Evolutionary conservation across 306 rosid genomes (phyloP).

Genomic region (Rosa rugosa): DNA sequence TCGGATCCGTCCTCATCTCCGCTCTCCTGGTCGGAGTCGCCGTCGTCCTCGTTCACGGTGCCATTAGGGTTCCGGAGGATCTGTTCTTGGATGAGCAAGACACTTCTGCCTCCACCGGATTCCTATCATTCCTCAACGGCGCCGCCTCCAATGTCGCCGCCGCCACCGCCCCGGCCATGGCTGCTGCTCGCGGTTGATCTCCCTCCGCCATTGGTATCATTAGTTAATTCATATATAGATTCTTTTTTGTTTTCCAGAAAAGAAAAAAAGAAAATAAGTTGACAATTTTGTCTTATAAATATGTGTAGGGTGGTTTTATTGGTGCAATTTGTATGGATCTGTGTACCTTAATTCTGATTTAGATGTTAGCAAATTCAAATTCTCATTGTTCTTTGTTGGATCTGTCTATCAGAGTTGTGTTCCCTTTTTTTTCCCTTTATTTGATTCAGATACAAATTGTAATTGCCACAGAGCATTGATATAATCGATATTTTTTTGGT

Average conservation of each 20-base stretch:
- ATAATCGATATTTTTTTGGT: slow-evolving; percentile 1
- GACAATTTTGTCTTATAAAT: slow-evolving; percentile 24
- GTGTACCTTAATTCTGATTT: slow-evolving; percentile 20
- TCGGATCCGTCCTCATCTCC: slow-evolving; percentile 73
- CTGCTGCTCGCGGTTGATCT: slow-evolving; percentile 50
- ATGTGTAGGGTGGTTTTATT: slow-evolving; percentile 21
- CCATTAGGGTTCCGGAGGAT: slow-evolving; percentile 81
- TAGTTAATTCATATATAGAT: slow-evolving; percentile 13
- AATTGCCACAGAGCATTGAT: neutral
- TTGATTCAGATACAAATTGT: slow-evolving; percentile 4
- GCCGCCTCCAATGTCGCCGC: slow-evolving; percentile 51
- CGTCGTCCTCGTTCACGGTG: slow-evolving; percentile 71
- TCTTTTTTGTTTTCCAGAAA: neutral
- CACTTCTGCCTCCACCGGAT: slow-evolving; percentile 43
- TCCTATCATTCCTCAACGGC: slow-evolving; percentile 59
- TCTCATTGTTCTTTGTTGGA: slow-evolving; percentile 23
- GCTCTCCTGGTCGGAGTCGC: slow-evolving; percentile 64
- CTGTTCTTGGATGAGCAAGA: slow-evolving; percentile 85
- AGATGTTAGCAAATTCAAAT: slow-evolving; percentile 19
- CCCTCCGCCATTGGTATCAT: neutral
- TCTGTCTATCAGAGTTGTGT: slow-evolving; percentile 26
- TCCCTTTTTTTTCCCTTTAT: neutral
- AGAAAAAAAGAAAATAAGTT: neutral
- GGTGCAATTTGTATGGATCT: slow-evolving; percentile 40
- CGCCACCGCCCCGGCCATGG: slow-evolving; percentile 38